These are phyloP conservation scores for Ustulina deusta DNA, from an alignment of 2,329 filamentous ascomycete genomes.

Conservation along the genomic window DNA sequence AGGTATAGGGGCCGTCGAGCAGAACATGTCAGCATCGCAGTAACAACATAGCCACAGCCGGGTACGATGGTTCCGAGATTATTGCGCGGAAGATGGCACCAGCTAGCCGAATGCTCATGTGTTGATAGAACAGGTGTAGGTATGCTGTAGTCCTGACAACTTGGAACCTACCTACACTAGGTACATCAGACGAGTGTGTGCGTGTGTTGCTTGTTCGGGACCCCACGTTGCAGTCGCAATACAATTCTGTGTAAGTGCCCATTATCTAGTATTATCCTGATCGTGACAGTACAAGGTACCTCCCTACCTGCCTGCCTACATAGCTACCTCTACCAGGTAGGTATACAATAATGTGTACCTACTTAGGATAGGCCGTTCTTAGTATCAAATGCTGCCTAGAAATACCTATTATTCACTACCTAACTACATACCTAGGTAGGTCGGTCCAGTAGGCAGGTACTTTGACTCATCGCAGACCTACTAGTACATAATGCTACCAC, in stretches of 20 bases:
- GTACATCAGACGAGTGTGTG: background rate
- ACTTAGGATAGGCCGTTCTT: background rate
- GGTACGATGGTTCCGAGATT: constrained; percentile 24
- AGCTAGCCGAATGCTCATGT: too few relatives aligned
- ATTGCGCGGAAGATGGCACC: too few relatives aligned
- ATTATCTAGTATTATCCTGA: too few relatives aligned
- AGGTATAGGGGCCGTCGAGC: background rate
- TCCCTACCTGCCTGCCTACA: background rate
- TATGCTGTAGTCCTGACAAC: too few relatives aligned
- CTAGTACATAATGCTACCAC: too few relatives aligned
- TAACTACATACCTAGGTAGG: background rate
- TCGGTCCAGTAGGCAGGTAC: background rate
- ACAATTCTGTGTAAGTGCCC: background rate
- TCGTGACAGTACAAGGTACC: background rate
- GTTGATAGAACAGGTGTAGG: background rate
- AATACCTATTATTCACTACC: background rate
- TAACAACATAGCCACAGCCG: constrained; percentile 24
- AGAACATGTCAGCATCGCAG: constrained; percentile 5
- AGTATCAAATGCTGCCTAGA: background rate
- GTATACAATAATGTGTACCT: background rate
- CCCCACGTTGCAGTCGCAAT: constrained; percentile 9
- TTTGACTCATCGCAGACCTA: constrained; percentile 25
- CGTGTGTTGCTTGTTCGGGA: constrained; percentile 15
- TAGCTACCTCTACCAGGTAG: background rate
- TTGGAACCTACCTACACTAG: too few relatives aligned